Evolutionary conservation across 495 filamentous ascomycete genomes (phyloP).

Genomic region (Aspergillus baeticus): DNA sequence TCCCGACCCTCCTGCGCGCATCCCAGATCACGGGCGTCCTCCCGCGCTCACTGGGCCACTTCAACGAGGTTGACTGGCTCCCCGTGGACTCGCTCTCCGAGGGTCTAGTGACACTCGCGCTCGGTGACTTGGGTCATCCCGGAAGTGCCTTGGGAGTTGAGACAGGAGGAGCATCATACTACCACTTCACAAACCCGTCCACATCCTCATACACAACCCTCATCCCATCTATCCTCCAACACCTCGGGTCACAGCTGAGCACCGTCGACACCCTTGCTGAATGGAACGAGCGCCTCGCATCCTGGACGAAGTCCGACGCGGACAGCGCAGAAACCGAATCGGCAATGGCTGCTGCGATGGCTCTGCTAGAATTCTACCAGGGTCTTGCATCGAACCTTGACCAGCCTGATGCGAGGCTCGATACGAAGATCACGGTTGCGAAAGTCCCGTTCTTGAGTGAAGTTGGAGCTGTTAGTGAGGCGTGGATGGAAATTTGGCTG

Average conservation of each 20-base stretch:
- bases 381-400: not conserved
- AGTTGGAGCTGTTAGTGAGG: constrained; percentile 33
- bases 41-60: not conserved
- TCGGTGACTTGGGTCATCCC: not conserved
- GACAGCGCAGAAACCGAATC: not conserved
- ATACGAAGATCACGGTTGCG: not conserved
- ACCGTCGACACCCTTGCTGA: constrained; percentile 1
- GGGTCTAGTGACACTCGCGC: constrained; percentile 27
- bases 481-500: constrained; percentile 51
- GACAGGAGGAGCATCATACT: not conserved
- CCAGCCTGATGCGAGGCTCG: constrained; percentile 7
- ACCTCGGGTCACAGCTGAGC: not conserved
- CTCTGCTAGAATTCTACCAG: constrained; percentile 11
- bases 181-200: constrained; percentile 7
- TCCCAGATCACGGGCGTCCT: constrained; percentile 18
- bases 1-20: constrained; percentile 42
- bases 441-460: constrained; percentile 20
- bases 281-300: constrained; percentile 3
- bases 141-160: not conserved
- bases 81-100: constrained; percentile 45
- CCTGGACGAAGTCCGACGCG: not conserved
- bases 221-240: not conserved
- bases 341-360: not conserved
- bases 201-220: not conserved
- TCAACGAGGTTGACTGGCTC: constrained; percentile 24